Evolutionary conservation across 352 stramenopile species (phyloP).

Genomic region (Hyaloperonospora arabidopsidis): DNA sequence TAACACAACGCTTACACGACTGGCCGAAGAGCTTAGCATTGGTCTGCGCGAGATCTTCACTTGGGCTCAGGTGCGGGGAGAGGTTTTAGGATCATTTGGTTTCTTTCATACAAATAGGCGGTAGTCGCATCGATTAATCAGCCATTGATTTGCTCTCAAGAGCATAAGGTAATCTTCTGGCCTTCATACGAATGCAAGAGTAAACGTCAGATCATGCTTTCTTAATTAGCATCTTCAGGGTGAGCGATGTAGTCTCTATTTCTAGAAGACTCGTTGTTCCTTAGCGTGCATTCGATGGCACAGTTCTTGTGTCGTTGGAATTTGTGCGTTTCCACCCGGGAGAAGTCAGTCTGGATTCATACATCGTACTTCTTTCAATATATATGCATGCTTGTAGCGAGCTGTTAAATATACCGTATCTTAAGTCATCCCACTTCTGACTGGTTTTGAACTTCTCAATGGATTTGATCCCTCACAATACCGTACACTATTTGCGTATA

Average conservation of each 20-base stretch:
- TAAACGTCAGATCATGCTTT: slow-evolving; percentile 55
- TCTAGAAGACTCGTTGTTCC: slow-evolving; percentile 11
- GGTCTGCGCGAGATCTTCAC: slow-evolving; percentile 77
- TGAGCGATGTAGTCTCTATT: slow-evolving; percentile 13
- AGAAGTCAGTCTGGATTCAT: slow-evolving; percentile 84
- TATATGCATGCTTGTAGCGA: slow-evolving; percentile 1
- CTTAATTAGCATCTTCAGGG: slow-evolving; percentile 81
- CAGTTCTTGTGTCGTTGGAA: slow-evolving; percentile 76
- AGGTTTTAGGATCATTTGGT: background rate
- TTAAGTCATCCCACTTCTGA: background rate
- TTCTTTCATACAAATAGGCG: background rate
- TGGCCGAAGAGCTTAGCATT: slow-evolving; percentile 60
- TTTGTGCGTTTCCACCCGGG: slow-evolving; percentile 54
- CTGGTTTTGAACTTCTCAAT: slow-evolving; percentile 1
- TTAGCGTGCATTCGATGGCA: slow-evolving; percentile 49
- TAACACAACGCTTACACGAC: slow-evolving; percentile 65
- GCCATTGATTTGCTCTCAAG: slow-evolving; percentile 53
- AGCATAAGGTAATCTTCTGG: slow-evolving; percentile 61
- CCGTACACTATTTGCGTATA: slow-evolving; percentile 9
- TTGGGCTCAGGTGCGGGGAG: slow-evolving; percentile 66
- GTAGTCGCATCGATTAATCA: slow-evolving; percentile 84
- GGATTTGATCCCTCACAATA: background rate
- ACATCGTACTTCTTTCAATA: slow-evolving; percentile 33
- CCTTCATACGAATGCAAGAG: slow-evolving; percentile 87
- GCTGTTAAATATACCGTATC: no score